Percentiles rank a stretch among this genome's conserved stretches.
These are phyloP conservation scores for Bacterosira constricta DNA, from an alignment of 108 stramenopile species.

Conservation along the genomic window DNA sequence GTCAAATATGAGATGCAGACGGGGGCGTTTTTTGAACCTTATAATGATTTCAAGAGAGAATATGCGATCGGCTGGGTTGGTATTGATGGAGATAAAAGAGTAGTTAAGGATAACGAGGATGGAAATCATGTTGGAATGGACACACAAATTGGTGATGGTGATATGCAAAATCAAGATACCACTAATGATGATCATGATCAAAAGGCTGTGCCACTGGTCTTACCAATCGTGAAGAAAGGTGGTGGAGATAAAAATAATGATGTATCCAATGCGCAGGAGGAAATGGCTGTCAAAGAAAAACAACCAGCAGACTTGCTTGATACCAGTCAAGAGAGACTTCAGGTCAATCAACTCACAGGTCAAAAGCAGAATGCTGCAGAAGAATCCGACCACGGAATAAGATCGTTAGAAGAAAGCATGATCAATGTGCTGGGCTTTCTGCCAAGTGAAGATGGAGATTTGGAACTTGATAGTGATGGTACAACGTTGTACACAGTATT, in stretches of 20 bases:
- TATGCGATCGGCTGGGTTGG: slow-evolving; percentile 79
- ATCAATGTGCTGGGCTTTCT: slow-evolving; percentile 34
- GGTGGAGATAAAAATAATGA: too few relatives aligned
- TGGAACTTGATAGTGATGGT: slow-evolving; percentile 24
- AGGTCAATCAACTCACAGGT: too few relatives aligned
- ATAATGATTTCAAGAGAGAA: slow-evolving; percentile 59
- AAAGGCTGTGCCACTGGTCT: too few relatives aligned
- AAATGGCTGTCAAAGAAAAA: too few relatives aligned
- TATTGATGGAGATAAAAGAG: slow-evolving; percentile 68
- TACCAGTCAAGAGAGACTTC: too few relatives aligned
- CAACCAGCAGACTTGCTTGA: too few relatives aligned
- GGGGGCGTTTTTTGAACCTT: slow-evolving; percentile 43
- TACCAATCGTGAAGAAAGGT: too few relatives aligned
- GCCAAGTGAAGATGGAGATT: slow-evolving; percentile 30
- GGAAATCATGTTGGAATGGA: neutral
- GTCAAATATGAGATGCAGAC: slow-evolving; percentile 62
- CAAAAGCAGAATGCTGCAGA: too few relatives aligned
- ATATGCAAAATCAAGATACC: too few relatives aligned
- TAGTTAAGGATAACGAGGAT: slow-evolving; percentile 26
- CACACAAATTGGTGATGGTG: too few relatives aligned
- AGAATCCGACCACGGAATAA: slow-evolving; percentile 17
- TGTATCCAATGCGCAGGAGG: too few relatives aligned
- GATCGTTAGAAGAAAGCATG: slow-evolving; percentile 39
- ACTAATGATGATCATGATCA: too few relatives aligned
- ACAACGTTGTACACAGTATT: slow-evolving; percentile 54